These are phyloP conservation scores for Cucurbita pepo DNA, from an alignment of 306 rosid species.

Conservation along the genomic window DNA sequence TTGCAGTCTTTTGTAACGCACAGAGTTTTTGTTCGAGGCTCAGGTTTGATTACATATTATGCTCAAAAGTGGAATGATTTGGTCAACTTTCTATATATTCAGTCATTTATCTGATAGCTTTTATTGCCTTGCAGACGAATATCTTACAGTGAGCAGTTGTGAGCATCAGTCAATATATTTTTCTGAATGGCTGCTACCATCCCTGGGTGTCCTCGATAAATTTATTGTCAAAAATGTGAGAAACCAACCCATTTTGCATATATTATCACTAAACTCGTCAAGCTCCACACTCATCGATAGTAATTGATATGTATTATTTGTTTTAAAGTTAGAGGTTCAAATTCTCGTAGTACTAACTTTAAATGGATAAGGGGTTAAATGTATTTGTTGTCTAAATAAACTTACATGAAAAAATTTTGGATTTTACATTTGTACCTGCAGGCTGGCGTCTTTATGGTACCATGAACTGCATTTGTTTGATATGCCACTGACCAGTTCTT, in stretches of 20 bases:
- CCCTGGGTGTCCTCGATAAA: conserved; percentile 28
- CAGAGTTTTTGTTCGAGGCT: conserved; percentile 42
- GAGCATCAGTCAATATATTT: conserved; percentile 28
- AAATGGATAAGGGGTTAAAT: not conserved
- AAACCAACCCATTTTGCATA: not conserved
- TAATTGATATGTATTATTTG: too few relatives aligned
- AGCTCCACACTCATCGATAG: too few relatives aligned
- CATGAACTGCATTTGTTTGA: conserved; percentile 15
- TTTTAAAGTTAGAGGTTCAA: too few relatives aligned
- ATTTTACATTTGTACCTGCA: conserved; percentile 17
- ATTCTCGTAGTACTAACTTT: too few relatives aligned
- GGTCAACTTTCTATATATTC: not conserved
- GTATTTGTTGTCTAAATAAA: not conserved
- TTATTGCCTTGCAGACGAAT: conserved; percentile 36
- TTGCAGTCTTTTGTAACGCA: conserved; percentile 80
- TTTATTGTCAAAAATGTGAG: conserved; percentile 66
- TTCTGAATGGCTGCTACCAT: conserved; percentile 74
- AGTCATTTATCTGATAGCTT: not conserved
- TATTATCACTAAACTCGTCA: too few relatives aligned
- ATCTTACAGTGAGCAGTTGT: conserved; percentile 12
- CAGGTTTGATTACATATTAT: conserved; percentile 33
- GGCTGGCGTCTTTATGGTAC: conserved; percentile 38
- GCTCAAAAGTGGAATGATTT: not conserved
- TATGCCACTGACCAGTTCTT: not conserved
- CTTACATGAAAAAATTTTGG: not conserved